Base-by-base conservation (phyloP, 2,329 filamentous ascomycete species). In the Xylariaceae sp. region DNA sequence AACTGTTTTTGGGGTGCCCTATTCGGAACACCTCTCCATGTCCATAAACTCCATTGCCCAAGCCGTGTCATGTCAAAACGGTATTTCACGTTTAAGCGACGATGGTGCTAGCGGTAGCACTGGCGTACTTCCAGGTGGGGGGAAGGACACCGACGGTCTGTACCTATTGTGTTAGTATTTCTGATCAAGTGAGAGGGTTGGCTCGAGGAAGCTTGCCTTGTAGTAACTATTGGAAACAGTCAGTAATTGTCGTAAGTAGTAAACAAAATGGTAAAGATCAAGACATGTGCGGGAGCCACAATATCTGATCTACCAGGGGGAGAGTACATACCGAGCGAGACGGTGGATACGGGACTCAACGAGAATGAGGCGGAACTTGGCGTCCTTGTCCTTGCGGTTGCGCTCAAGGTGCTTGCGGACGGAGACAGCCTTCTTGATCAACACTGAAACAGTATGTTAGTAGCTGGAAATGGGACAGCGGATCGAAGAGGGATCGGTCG, bases 301-400 rank as follows among this genome's bases (percentile, higher is more conserved):
- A 45, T n/a, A 15, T 45, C 13, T 7, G 15, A 44, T 13, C 23
- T 23, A 15, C 51, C 4, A 47, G 30, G 18, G 51, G 18, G 44
- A 13, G n/a, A 35, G 4, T 6, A 62, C 59, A 42, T 97, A 97
- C 73, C 94, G 89, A 77, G 92, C 94, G 72, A 99, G 89, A 84
- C 94, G 93, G 89, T 99, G 94, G 82, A 99, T 97, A 82, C 95
- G 91, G 78, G 94, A 97, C 87, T 99, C 94, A 82, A 99, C 96
- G 73, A 99, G 89, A 93, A 99, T 99, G 70, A 99, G 90, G 77
- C 94, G 93, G 90, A 99, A 99, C 87, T 99, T 99, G 85, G 88
- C 90, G 86, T 99, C 94, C 86, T 92, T 96, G 87, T 99, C 94
- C 88, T 99, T 99, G 82, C 94, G 93, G 89, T 99, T 99, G 82